Conservation (phyloP, 768 basidiomycete genomes). For the Dacryopinax primogenitus region DNA sequence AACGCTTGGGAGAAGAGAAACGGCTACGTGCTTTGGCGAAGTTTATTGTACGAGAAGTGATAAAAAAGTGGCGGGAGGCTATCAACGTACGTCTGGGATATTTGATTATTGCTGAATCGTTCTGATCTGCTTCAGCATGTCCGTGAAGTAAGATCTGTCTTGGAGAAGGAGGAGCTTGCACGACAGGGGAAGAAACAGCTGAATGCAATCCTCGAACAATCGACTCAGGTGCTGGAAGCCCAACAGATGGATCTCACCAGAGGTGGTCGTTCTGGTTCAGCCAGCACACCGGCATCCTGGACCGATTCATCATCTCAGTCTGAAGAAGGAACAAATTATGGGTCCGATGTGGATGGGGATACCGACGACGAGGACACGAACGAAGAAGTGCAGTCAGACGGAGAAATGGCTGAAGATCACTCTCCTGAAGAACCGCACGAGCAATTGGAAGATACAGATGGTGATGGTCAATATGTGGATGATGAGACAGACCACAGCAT, state of each 20-base stretch:
- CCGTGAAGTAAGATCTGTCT: conserved; percentile 51
- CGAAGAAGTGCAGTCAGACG: conserved; percentile 11
- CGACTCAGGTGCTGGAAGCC: conserved; percentile 70
- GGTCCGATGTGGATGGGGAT: conserved; percentile 11
- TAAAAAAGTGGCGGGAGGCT: conserved; percentile 77
- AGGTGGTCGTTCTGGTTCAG: conserved; percentile 34
- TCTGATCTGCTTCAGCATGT: conserved; percentile 41
- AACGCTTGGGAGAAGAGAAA: conserved; percentile 49
- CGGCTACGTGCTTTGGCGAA: conserved; percentile 54
- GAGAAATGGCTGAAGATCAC: conserved; percentile 20
- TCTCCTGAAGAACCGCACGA: conserved; percentile 24
- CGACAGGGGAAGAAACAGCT: conserved; percentile 72
- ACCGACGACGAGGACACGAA: conserved; percentile 15
- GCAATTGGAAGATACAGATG: conserved; percentile 1
- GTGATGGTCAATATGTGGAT: too few relatives aligned
- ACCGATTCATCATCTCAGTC: neutral
- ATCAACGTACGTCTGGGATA: conserved; percentile 47
- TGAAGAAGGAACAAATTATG: conserved; percentile 11
- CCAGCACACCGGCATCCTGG: conserved; percentile 33
- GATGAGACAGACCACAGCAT: too few relatives aligned
- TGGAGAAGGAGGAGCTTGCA: conserved; percentile 62
- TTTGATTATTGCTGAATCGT: neutral
- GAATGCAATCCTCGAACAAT: conserved; percentile 80
- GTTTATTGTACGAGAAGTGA: conserved; percentile 54
- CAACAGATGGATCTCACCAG: conserved; percentile 59